Percentiles rank a stretch among this genome's conserved stretches.
Evolutionary conservation across 2,329 filamentous ascomycete species (phyloP).

Genomic region (Aureobasidium sp.): DNA sequence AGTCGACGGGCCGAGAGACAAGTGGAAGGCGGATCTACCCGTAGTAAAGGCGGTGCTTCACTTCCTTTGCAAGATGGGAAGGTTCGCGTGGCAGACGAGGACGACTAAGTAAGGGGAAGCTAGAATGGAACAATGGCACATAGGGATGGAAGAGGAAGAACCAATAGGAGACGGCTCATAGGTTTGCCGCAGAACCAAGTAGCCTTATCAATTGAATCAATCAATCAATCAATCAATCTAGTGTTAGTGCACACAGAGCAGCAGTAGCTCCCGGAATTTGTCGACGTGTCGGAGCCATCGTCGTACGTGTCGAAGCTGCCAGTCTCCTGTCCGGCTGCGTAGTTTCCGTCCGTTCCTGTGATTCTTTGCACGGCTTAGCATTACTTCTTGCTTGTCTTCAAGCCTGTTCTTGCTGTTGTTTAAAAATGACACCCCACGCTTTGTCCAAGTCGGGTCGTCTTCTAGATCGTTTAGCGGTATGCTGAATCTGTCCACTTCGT

Average conservation of each 20-base stretch:
- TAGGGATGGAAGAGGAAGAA: not conserved
- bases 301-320: conserved; percentile 3
- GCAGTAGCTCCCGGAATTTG: conserved; percentile 19
- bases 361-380: conserved; percentile 17
- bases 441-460: conserved; percentile 21
- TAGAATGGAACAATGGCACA: not conserved
- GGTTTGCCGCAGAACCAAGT: not conserved
- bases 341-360: conserved; percentile 15
- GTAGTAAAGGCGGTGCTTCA: conserved; percentile 2
- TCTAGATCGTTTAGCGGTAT: conserved; percentile 20
- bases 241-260: conserved; percentile 19
- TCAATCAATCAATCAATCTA: not conserved
- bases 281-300: conserved; percentile 17
- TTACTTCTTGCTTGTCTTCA: conserved; percentile 18
- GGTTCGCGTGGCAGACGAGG: not conserved
- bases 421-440: conserved; percentile 21
- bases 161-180: conserved; percentile 3
- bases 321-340: not conserved
- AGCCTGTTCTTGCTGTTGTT: conserved; percentile 19
- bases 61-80: not conserved
- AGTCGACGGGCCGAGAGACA: not conserved
- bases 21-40: not conserved
- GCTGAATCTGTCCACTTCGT: conserved; percentile 18
- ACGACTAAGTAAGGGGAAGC: not conserved
- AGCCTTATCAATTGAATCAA: conserved; percentile 7